Evolutionary conservation across 2,329 filamentous ascomycete genomes (phyloP), one percentile per base, ranked within the genome.

Genomic region (Juglanconis oblonga): DNA sequence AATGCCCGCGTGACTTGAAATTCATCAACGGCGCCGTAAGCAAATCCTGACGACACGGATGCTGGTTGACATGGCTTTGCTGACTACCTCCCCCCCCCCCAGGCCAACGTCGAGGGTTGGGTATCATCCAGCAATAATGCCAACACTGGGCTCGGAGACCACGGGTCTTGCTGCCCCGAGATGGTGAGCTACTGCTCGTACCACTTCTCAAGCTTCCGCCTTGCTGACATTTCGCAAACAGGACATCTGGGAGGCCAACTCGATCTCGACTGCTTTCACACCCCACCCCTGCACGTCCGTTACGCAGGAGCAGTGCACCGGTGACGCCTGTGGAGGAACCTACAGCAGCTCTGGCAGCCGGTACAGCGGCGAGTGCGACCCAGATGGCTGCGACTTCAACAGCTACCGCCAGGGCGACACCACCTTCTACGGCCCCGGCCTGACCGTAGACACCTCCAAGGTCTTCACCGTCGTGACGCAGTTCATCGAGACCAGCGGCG

Each of bases 381-480:
- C 85, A 63, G 86, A 88, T 68, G 87, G 87, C 45, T 90, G 87
- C 68, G 87, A 89, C 72, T 89, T 87, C 81, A 88, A 89, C 81
- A 71, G 80, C 44, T 90, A 83, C 82, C 86, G 87, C 70, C 79
- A 84, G 78, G 87, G 87, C 63, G 80, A 86, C 74, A 77, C 76
- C 62, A 75, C 74, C 71, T 90, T 88, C 78, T 89, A 84, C 76
- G 87, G 87, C 55, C 67, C 65, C n/a, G 74, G 74, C 54, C 77
- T 77, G 70, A 86, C 76, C 54, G 75, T 90, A 66, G 82, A 88
- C 70, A 87, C 85, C 57, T 80, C 72, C 64, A 76, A 79, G 69
- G 81, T 83, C 67, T 72, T 89, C 66, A 89, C 86, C 8, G 85
- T 90, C 31, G 83, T 89, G 59, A 89, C 87, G 9, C 86, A 89